Conservation (phyloP, 352 stramenopile genomes). For the Pythium periplocum region DNA sequence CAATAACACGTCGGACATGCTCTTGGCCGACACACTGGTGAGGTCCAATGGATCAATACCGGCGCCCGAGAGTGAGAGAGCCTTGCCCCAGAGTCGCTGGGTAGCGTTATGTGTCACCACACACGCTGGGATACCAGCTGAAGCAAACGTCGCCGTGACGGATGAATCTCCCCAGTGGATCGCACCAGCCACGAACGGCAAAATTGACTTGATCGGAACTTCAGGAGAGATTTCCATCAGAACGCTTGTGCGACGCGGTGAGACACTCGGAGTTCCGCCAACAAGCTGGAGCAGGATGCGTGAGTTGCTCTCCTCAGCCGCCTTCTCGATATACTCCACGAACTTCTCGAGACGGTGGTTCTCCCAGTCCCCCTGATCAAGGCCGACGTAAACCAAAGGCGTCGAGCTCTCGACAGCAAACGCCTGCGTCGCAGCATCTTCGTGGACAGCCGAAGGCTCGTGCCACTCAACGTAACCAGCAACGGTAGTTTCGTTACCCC, state of each 20-base stretch:
- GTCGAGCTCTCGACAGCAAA: conserved; percentile 25
- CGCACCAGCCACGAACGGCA: conserved; percentile 28
- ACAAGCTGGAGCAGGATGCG: conserved; percentile 57
- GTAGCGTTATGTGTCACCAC: conserved; percentile 33
- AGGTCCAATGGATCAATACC: conserved; percentile 23
- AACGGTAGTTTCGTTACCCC: conserved; percentile 47
- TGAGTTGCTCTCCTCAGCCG: conserved; percentile 28
- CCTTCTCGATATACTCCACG: conserved; percentile 35
- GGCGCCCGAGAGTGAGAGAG: conserved; percentile 35
- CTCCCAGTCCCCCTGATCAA: conserved; percentile 45
- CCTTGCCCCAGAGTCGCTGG: conserved; percentile 52
- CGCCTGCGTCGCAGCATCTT: conserved; percentile 10
- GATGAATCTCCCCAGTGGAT: conserved; percentile 58
- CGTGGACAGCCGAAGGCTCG: background rate
- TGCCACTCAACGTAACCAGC: conserved; percentile 41
- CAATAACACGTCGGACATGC: no score
- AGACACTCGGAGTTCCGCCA: conserved; percentile 23
- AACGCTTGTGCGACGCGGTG: conserved; percentile 23
- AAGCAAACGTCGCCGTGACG: conserved; percentile 42
- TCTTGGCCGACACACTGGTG: conserved; percentile 14
- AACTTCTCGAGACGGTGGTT: conserved; percentile 29
- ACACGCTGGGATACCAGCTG: conserved; percentile 40
- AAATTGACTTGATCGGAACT: conserved; percentile 31
- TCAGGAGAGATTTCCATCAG: conserved; percentile 47
- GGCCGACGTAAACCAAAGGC: conserved; percentile 47